A percentile compares a stretch with the other conserved stretches of the same genome.
phyloP scores from a whole-genome alignment of 176 grass and related monocot species.

The Phoenix dactylifera region DNA sequence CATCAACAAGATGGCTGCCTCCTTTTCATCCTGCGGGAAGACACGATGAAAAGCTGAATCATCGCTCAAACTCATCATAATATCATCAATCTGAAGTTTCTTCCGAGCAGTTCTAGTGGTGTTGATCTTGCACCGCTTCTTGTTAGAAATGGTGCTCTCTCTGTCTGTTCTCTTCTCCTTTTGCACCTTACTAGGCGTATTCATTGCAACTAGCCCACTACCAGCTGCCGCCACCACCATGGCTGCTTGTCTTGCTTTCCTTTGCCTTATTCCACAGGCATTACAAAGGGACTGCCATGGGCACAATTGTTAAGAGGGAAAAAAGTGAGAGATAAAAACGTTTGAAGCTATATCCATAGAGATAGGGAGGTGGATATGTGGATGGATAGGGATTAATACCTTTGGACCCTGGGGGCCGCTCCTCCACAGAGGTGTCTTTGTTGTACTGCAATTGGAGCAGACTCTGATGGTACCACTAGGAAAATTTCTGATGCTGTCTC shows the following conservation, averaged over 20 bases:
- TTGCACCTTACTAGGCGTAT: neutral
- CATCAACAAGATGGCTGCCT: slow-evolving; percentile 4
- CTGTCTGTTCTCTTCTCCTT: neutral
- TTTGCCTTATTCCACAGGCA: slow-evolving; percentile 37
- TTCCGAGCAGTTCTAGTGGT: neutral
- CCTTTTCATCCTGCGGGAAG: neutral
- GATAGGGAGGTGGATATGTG: no score
- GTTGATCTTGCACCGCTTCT: slow-evolving; percentile 1
- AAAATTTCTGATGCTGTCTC: slow-evolving; percentile 7
- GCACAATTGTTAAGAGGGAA: no score
- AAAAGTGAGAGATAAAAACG: no score
- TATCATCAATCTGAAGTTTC: neutral
- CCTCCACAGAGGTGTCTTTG: slow-evolving; percentile 33
- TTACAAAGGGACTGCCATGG: slow-evolving; percentile 29
- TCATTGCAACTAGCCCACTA: neutral
- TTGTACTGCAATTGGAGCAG: slow-evolving; percentile 30
- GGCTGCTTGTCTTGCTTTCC: slow-evolving; percentile 28
- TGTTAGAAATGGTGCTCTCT: neutral
- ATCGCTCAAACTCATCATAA: neutral
- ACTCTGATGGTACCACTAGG: slow-evolving; percentile 11
- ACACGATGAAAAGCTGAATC: neutral
- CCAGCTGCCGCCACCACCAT: neutral
- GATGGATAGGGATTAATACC: neutral
- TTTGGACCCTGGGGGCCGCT: slow-evolving; percentile 30
- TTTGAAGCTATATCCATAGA: no score